These are phyloP conservation scores for Pichia sp. DNA, from an alignment of 1,139 yeast genomes.

Conservation along the genomic window DNA sequence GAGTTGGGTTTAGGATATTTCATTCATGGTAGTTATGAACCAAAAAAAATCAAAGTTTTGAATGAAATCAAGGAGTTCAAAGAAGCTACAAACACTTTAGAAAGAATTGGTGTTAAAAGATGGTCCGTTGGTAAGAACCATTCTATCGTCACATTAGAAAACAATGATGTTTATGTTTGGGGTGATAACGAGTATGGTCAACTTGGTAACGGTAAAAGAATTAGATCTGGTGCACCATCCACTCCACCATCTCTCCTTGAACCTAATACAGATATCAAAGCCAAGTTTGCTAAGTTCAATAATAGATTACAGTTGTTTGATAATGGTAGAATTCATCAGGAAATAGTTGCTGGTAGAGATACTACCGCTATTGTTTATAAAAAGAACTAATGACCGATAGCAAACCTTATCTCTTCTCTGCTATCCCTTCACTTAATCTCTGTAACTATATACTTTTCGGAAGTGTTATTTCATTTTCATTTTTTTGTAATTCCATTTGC, in stretches of 20 bases:
- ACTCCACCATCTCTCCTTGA: slow-evolving; percentile 52
- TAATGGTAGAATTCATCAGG: slow-evolving; percentile 42
- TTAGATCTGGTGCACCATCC: slow-evolving; percentile 52
- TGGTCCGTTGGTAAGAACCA: slow-evolving; percentile 66
- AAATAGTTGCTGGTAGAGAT: slow-evolving; percentile 54
- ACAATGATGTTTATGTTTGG: slow-evolving; percentile 67
- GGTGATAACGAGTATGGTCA: slow-evolving; percentile 83
- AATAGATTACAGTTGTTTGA: slow-evolving; percentile 43
- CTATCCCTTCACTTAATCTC: not conserved
- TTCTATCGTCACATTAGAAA: slow-evolving; percentile 51
- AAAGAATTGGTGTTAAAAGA: slow-evolving; percentile 41
- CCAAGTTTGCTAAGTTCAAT: slow-evolving; percentile 28
- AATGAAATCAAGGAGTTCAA: slow-evolving; percentile 37
- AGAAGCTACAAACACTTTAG: slow-evolving; percentile 32
- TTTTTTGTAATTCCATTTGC: too few relatives aligned
- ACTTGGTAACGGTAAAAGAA: slow-evolving; percentile 72
- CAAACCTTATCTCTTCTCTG: too few relatives aligned
- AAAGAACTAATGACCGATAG: slow-evolving; percentile 5
- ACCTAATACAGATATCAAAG: slow-evolving; percentile 31
- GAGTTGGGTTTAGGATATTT: slow-evolving; percentile 73
- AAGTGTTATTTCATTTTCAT: not conserved
- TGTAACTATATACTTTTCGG: not conserved
- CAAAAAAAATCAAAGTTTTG: slow-evolving; percentile 52
- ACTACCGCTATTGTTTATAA: slow-evolving; percentile 60
- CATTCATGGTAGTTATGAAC: slow-evolving; percentile 66